A percentile compares a stretch with the other conserved stretches of the same genome.
Conservation (phyloP, 2,329 filamentous ascomycete species). For the Colletotrichum camelliae region DNA sequence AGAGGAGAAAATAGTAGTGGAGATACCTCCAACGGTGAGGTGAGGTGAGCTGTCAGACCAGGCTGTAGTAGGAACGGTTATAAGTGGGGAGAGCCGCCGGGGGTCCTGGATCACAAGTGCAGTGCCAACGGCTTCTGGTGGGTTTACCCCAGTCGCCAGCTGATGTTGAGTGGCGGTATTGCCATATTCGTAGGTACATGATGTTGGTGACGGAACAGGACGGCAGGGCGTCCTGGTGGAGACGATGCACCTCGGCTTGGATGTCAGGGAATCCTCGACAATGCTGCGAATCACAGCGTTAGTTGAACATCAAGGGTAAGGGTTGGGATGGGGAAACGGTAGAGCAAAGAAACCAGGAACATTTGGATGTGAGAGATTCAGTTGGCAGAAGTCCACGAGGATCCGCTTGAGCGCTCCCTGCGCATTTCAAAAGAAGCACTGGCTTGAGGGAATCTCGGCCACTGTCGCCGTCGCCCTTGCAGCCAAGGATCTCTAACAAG, state of each 20-base stretch:
- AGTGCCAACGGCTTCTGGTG: neutral
- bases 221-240: neutral
- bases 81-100: slow-evolving; percentile 17
- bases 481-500: neutral
- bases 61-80: slow-evolving; percentile 16
- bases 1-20: slow-evolving; percentile 8
- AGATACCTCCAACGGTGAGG: slow-evolving; percentile 7
- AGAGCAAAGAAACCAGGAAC: neutral
- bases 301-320: neutral
- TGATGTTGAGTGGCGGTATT: neutral
- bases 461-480: neutral
- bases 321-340: neutral
- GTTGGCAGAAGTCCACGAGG: neutral
- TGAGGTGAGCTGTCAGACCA: slow-evolving; percentile 19
- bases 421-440: neutral
- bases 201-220: neutral
- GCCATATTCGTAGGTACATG: neutral
- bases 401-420: neutral
- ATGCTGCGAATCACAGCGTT: slow-evolving; percentile 9
- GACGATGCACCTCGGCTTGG: neutral
- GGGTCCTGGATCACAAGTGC: neutral
- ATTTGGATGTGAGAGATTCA: slow-evolving; percentile 1
- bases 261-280: neutral
- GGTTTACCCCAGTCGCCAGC: neutral
- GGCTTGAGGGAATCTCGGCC: neutral